Evolutionary conservation across 2,329 filamentous ascomycete species (phyloP).

Genomic region (Apiospora hydei): DNA sequence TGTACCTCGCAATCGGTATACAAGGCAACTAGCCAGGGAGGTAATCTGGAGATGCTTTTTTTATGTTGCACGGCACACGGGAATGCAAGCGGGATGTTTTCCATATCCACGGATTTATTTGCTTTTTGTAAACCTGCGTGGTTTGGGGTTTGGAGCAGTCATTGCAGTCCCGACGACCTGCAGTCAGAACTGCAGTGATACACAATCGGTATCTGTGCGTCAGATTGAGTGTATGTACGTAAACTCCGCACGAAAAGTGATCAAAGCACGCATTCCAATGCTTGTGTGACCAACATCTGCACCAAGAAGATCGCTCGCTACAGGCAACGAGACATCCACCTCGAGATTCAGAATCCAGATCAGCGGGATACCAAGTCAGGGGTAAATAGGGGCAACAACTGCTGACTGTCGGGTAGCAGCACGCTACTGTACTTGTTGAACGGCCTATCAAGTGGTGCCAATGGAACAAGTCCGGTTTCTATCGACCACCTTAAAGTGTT

Average conservation of each 20-base stretch:
- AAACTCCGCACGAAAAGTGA: not conserved
- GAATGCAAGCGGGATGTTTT: conserved; percentile 6
- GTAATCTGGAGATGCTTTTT: conserved; percentile 2
- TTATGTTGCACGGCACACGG: not conserved
- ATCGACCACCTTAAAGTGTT: too few relatives aligned
- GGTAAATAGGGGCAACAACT: not conserved
- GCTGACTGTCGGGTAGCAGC: not conserved
- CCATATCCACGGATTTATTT: not conserved
- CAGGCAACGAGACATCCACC: not conserved
- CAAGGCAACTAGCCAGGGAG: not conserved
- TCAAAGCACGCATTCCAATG: not conserved
- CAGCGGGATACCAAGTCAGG: not conserved
- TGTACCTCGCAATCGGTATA: not conserved
- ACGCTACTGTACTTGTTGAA: not conserved
- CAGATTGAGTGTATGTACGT: not conserved
- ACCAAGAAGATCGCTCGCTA: not conserved
- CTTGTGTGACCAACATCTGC: not conserved
- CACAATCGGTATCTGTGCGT: conserved; percentile 7
- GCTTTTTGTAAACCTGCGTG: not conserved
- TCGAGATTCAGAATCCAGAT: not conserved
- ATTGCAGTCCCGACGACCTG: conserved; percentile 4
- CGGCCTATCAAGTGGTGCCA: too few relatives aligned
- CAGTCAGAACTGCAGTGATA: conserved; percentile 12
- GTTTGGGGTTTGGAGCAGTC: not conserved
- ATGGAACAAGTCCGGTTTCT: too few relatives aligned